Percentiles rank a stretch among this genome's conserved stretches.
Evolutionary conservation across 2,329 filamentous ascomycete genomes (phyloP).

Genomic region (Neophaeococcomyces mojaviensis): DNA sequence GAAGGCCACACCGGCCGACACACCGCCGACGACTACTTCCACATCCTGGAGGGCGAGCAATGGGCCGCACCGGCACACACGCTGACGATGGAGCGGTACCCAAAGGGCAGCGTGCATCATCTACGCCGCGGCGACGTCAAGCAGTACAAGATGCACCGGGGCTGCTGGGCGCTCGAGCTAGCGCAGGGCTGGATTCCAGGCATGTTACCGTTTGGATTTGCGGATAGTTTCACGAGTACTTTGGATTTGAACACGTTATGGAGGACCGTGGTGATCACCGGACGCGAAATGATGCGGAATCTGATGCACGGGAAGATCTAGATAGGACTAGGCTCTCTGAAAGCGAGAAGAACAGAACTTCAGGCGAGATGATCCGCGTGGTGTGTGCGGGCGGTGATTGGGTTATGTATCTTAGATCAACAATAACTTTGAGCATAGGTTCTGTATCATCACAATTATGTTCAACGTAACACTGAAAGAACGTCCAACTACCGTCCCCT

Average conservation of each 20-base stretch:
- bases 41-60: slow-evolving; percentile 75
- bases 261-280: slow-evolving; percentile 69
- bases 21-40: slow-evolving; percentile 90
- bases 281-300: slow-evolving; percentile 67
- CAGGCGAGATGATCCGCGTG: no score
- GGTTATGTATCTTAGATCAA: no score
- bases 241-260: slow-evolving; percentile 79
- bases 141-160: slow-evolving; percentile 74
- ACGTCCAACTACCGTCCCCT: no score
- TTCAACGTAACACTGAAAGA: no score
- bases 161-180: slow-evolving; percentile 76
- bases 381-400: no score
- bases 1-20: slow-evolving; percentile 84
- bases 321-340: background rate
- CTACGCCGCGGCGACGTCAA: slow-evolving; percentile 63
- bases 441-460: no score
- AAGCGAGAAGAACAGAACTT: background rate
- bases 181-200: slow-evolving; percentile 83
- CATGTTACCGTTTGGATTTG: slow-evolving; percentile 85
- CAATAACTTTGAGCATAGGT: no score
- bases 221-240: slow-evolving; percentile 71
- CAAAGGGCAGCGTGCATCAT: slow-evolving; percentile 63
- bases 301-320: slow-evolving; percentile 61
- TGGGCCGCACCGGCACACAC: slow-evolving; percentile 63
- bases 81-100: slow-evolving; percentile 63